Conservation (phyloP, 2,329 filamentous ascomycete genomes). For the Penicillium brasilianum region DNA sequence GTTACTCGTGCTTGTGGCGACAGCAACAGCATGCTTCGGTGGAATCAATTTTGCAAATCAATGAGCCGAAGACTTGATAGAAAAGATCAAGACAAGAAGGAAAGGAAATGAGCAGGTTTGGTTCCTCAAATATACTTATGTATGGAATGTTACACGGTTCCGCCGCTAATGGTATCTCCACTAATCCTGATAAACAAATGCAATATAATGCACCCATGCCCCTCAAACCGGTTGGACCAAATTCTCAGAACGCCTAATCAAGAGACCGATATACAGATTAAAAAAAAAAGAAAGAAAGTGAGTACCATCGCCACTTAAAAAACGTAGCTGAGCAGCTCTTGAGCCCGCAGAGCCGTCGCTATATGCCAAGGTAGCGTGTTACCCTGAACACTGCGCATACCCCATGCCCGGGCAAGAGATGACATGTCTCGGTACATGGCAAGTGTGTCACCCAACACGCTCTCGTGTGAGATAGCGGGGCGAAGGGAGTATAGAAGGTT, state of each 20-base stretch:
- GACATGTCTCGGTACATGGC: slow-evolving; percentile 52
- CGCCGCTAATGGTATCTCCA: slow-evolving; percentile 24
- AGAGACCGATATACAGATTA: slow-evolving; percentile 1
- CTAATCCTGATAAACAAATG: slow-evolving; percentile 15
- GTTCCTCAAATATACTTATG: not conserved
- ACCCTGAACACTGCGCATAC: slow-evolving; percentile 47
- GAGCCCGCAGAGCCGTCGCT: slow-evolving; percentile 50
- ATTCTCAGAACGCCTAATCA: slow-evolving; percentile 10
- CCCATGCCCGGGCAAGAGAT: slow-evolving; percentile 49
- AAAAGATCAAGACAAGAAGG: not conserved
- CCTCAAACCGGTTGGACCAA: slow-evolving; percentile 15
- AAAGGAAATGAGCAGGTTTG: not conserved
- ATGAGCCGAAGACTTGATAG: no score
- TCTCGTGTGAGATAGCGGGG: slow-evolving; percentile 38
- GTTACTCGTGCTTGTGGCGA: no score
- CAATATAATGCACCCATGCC: slow-evolving; percentile 22
- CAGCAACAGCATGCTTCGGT: no score
- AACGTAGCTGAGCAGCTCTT: slow-evolving; percentile 49
- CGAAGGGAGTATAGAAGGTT: slow-evolving; percentile 48
- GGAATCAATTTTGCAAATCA: no score
- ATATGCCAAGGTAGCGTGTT: slow-evolving; percentile 56
- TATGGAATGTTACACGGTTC: slow-evolving; percentile 6
- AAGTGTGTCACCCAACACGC: slow-evolving; percentile 48
- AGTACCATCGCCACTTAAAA: slow-evolving; percentile 33
- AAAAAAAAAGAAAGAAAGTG: not conserved